Evolutionary conservation across 371 early-diverging fungal genomes (phyloP).

Genomic region (Nematocida sp.): DNA sequence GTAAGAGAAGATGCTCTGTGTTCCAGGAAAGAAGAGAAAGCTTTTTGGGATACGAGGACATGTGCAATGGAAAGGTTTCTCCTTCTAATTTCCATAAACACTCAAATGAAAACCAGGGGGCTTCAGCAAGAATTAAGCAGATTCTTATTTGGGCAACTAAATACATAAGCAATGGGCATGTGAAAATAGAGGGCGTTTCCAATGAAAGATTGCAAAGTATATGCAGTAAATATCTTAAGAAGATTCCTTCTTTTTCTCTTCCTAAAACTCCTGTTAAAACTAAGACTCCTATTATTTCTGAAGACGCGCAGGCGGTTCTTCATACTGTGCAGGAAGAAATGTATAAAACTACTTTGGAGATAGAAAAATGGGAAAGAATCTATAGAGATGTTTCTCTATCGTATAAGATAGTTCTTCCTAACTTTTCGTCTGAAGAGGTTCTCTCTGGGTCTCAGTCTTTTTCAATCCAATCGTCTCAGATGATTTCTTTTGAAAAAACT

Average conservation of each 20-base stretch:
- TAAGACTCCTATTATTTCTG: not conserved
- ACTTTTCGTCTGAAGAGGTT: slow-evolving; percentile 4
- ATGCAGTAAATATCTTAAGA: slow-evolving; percentile 30
- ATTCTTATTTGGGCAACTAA: slow-evolving; percentile 42
- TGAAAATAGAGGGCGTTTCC: slow-evolving; percentile 24
- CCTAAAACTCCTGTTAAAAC: not conserved
- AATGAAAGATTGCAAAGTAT: slow-evolving; percentile 12
- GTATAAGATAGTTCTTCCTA: slow-evolving; percentile 20
- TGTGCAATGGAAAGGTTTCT: slow-evolving; percentile 19
- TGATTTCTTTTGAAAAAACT: slow-evolving; percentile 49
- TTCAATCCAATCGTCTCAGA: not conserved
- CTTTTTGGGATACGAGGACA: slow-evolving; percentile 43
- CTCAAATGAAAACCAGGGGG: slow-evolving; percentile 21
- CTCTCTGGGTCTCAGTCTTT: not conserved
- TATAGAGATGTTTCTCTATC: not conserved
- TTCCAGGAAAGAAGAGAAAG: slow-evolving; percentile 34
- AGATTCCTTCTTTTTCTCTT: slow-evolving; percentile 6
- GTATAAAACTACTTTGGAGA: not conserved
- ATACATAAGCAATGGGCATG: slow-evolving; percentile 25
- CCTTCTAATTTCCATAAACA: slow-evolving; percentile 47
- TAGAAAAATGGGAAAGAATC: slow-evolving; percentile 42
- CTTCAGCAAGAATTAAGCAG: slow-evolving; percentile 38
- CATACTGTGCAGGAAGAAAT: slow-evolving; percentile 1
- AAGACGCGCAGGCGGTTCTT: slow-evolving; percentile 4
- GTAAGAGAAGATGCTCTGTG: slow-evolving; percentile 22